A percentile compares a stretch with the other conserved stretches of the same genome.
phyloP scores from a whole-genome alignment of 345 rosid species.

The Carallia pectinifolia region DNA sequence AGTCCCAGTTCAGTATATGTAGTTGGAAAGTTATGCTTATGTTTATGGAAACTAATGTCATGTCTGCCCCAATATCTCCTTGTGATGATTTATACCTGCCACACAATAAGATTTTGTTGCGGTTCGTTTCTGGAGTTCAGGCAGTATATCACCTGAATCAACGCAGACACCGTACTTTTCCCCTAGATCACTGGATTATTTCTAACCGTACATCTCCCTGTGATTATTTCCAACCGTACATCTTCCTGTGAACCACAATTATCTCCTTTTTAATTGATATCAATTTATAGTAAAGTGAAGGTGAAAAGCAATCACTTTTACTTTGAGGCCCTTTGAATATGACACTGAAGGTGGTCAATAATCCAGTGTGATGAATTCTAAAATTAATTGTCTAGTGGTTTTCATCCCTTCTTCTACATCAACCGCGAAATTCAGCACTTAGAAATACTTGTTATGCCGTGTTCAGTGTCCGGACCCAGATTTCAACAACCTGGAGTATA shows the following conservation, averaged over 20 bases:
- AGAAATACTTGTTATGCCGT: background rate
- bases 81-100: no score
- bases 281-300: background rate
- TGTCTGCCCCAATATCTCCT: no score
- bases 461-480: conserved; percentile 73
- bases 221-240: background rate
- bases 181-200: no score
- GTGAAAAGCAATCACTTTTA: background rate
- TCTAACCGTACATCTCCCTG: background rate
- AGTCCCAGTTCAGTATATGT: no score
- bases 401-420: conserved; percentile 1
- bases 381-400: background rate
- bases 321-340: conserved; percentile 1
- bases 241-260: no score
- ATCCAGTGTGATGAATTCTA: background rate
- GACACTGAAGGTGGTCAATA: background rate
- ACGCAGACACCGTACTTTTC: no score
- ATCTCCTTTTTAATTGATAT: no score
- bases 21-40: no score
- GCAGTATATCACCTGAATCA: no score
- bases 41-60: no score
- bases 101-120: no score
- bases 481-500: conserved; percentile 54
- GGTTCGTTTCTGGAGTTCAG: no score
- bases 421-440: background rate